A percentile compares a stretch with the other conserved stretches of the same genome.
These are phyloP conservation scores for Thalassiosira sp. DNA, from an alignment of 352 stramenopile genomes.

Conservation along the genomic window DNA sequence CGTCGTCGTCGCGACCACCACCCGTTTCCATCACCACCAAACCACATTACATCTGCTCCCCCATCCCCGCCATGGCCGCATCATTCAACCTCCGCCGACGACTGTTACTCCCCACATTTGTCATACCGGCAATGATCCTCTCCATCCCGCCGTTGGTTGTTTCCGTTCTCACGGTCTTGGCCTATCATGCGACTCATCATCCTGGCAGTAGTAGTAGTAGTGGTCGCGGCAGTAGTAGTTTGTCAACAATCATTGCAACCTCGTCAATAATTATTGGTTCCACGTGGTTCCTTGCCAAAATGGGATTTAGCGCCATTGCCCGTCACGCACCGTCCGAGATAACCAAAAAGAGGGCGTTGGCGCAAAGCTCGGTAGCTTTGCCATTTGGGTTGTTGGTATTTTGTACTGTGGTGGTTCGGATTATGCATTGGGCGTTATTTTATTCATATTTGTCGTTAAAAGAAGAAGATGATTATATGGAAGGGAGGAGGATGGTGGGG, in stretches of 20 bases:
- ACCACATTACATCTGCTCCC: slow-evolving; percentile 1
- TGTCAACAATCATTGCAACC: background rate
- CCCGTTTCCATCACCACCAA: background rate
- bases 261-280: background rate
- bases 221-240: background rate
- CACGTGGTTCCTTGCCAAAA: background rate
- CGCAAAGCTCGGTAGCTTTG: slow-evolving; percentile 4
- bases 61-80: background rate
- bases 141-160: background rate
- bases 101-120: slow-evolving; percentile 17
- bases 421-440: background rate
- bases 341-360: background rate
- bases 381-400: slow-evolving; percentile 19
- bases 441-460: background rate
- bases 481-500: background rate
- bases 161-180: background rate
- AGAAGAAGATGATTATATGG: too few species aligned
- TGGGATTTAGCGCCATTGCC: slow-evolving; percentile 2
- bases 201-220: background rate
- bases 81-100: slow-evolving; percentile 11
- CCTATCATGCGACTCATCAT: background rate
- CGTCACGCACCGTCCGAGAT: background rate
- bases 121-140: slow-evolving; percentile 1
- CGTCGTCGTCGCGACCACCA: background rate
- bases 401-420: background rate